phyloP scores from a whole-genome alignment of 768 basidiomycete species.

The Podaxis sp. region DNA sequence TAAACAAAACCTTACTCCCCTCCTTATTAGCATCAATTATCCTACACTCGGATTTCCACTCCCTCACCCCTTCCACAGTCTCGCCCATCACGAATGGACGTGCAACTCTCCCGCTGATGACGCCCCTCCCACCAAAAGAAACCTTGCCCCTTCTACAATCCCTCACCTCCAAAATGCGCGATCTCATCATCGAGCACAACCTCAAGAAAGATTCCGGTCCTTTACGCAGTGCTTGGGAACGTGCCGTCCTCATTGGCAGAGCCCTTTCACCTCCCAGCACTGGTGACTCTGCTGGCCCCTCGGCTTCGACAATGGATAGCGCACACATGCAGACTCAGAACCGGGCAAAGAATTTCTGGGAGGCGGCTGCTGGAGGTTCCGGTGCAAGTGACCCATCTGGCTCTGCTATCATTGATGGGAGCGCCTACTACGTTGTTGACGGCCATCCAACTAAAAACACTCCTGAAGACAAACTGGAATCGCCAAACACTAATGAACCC shows the following conservation, averaged over 20 bases:
- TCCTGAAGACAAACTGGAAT: background rate
- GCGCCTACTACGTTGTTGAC: constrained; percentile 12
- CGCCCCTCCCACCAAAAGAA: constrained; percentile 27
- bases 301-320: background rate
- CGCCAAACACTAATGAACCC: background rate
- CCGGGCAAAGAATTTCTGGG: constrained; percentile 19
- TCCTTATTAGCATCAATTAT: constrained; percentile 42
- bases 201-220: constrained; percentile 58
- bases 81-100: constrained; percentile 21
- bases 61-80: constrained; percentile 39
- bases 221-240: constrained; percentile 53
- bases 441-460: background rate
- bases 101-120: constrained; percentile 36
- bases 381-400: background rate
- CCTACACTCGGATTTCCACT: constrained; percentile 52
- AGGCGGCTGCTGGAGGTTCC: constrained; percentile 2
- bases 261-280: constrained; percentile 4
- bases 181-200: constrained; percentile 61
- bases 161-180: constrained; percentile 59
- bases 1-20: constrained; percentile 4
- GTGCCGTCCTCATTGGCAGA: constrained; percentile 28
- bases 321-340: background rate
- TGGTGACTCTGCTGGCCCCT: too few species aligned
- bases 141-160: constrained; percentile 35
- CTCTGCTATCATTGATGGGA: constrained; percentile 7